Percentiles rank a stretch among this genome's conserved stretches.
Conservation (phyloP, 257 asterid genomes). For the Marsdenia floribunda region DNA sequence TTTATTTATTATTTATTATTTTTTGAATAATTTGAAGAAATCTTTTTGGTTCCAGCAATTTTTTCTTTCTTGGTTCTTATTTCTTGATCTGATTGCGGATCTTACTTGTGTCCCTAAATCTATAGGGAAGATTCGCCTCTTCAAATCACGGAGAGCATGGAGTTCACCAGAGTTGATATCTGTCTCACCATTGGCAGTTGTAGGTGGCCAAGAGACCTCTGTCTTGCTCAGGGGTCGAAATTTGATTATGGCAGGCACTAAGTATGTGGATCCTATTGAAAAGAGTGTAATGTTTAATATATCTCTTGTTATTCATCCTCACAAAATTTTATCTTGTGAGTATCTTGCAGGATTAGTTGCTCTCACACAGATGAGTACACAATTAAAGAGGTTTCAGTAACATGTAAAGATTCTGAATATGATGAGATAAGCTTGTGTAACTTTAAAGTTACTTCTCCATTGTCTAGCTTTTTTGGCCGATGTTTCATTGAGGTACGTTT, state of each 20-base stretch:
- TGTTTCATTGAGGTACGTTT: slow-evolving; percentile 72
- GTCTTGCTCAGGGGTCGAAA: slow-evolving; percentile 56
- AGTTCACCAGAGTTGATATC: slow-evolving; percentile 51
- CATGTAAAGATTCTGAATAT: slow-evolving; percentile 28
- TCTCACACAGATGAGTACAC: slow-evolving; percentile 45
- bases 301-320: background rate
- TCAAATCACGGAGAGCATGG: slow-evolving; percentile 49
- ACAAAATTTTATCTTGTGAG: background rate
- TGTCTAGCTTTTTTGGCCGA: slow-evolving; percentile 53
- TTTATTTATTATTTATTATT: background rate
- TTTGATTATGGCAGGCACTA: slow-evolving; percentile 49
- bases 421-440: slow-evolving; percentile 48
- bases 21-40: background rate
- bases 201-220: slow-evolving; percentile 65
- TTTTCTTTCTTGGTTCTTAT: background rate
- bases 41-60: background rate
- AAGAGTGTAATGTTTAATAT: background rate
- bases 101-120: slow-evolving; percentile 15
- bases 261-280: slow-evolving; percentile 29
- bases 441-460: slow-evolving; percentile 38
- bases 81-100: slow-evolving; percentile 10
- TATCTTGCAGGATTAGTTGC: slow-evolving; percentile 61
- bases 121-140: slow-evolving; percentile 57
- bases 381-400: slow-evolving; percentile 26
- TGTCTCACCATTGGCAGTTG: slow-evolving; percentile 76